Evolutionary conservation across 1,139 yeast species (phyloP), one percentile per base, ranked within the genome.

Genomic region (Lodderomyces parapsilosis): DNA sequence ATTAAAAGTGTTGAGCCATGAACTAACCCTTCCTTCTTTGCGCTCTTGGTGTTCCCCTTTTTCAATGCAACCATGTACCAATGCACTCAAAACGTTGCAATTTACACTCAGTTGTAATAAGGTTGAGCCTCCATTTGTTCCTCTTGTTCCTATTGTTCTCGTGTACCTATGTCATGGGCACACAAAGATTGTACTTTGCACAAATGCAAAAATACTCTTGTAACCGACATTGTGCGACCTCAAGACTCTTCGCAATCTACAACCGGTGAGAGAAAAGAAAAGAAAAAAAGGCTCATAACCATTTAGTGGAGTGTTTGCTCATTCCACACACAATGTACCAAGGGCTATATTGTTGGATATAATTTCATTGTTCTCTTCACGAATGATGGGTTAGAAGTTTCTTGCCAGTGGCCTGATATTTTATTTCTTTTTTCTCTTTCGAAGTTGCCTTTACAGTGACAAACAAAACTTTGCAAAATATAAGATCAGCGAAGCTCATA

Each of bases 141-240:
- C 31, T 4, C 5, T 24, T 24, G 28, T 24, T 5, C 5, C 28
- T 24, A 11, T 8, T 24, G 11, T 24, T 24, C 10, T 24, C 11
- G 6, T 24, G 11, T n/a, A n/a, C n/a, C n/a, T n/a, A n/a, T n/a
- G n/a, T n/a, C n/a, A n/a, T n/a, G n/a, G n/a, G n/a, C n/a, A n/a
- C n/a, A n/a, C n/a, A n/a, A n/a, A n/a, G n/a, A n/a, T n/a, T n/a
- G n/a, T n/a, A n/a, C n/a, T 24, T 8, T 24, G 11, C 28, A 24
- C 4, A 24, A 11, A 5, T 11, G n/a, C 14, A 8, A n/a, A 13
- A 27, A n/a, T 27, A 27, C 15, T 30, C 11, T 30, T 30, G 33
- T 30, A 30, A 15, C 33, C 33, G 33, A 30, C 19, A 30, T 30
- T 30, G 33, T 30, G 33, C 33, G 9, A 27, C 31, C 10, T n/a